Evolutionary conservation across 345 rosid species (phyloP).

Genomic region (Anastatica hierochuntica): DNA sequence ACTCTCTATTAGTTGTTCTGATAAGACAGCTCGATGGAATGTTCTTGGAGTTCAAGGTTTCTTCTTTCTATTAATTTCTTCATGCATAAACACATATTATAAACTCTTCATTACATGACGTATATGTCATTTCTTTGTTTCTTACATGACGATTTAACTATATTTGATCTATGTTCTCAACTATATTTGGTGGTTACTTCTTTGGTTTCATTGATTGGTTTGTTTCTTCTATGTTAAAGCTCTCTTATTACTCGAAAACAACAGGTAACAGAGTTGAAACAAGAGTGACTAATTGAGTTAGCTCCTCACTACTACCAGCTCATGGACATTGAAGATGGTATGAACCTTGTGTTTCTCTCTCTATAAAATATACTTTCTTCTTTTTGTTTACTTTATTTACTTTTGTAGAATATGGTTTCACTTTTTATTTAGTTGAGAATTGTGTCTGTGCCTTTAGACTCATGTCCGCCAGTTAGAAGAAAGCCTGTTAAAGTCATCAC

Average conservation of each 20-base stretch:
- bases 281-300: slow-evolving; percentile 96
- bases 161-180: neutral
- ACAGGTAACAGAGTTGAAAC: slow-evolving; percentile 91
- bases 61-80: neutral
- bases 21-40: slow-evolving; percentile 90
- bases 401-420: no score
- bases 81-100: no score
- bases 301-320: slow-evolving; percentile 91
- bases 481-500: no score
- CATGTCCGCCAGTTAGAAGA: no score
- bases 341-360: slow-evolving; percentile 15
- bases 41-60: slow-evolving; percentile 88
- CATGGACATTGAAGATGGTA: slow-evolving; percentile 96
- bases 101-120: no score
- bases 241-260: no score
- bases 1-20: slow-evolving; percentile 84
- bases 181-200: neutral
- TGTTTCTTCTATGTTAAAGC: neutral
- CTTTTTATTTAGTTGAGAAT: no score
- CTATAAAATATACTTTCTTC: no score
- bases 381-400: neutral
- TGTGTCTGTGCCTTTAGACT: no score
- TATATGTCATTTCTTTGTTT: no score
- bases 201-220: slow-evolving; percentile 11
- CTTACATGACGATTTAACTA: no score